Evolutionary conservation across 805 yeast species (phyloP), one percentile per base, ranked within the genome.

Genomic region (Millerago galiae): DNA sequence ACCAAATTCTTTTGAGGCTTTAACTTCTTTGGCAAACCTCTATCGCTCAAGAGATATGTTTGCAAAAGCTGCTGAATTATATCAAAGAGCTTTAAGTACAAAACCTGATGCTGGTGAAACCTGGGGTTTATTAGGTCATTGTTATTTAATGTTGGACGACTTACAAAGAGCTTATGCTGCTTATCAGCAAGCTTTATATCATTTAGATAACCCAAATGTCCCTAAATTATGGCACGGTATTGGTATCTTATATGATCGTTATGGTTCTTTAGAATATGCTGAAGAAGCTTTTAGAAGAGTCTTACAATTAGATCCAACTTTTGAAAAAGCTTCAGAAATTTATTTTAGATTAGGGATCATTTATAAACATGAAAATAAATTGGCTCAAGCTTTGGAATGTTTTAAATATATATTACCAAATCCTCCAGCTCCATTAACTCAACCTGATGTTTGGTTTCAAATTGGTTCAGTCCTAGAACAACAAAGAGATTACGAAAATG

Each of bases 171-270:
- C 97, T 8, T 93, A 93, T 61, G 83, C 90, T 35, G 95, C 98
- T 3, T 93, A 93, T 67, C 99, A 93, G 67, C 90, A 95, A 59
- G 98, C 98, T 3, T 70, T 93, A 38, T 84, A 86, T 63, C 93
- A 88, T 61, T 67, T 90, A 59, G 87, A 85, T 49, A 91, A 93
- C 58, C 95, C 96, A 37, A 87, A 88, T 53, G 97, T 90, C 42
- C 98, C 98, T 43, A 89, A 89, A 60, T 75, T 93, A 53, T 93
- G 99, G 99, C 97, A 93, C 64, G 99, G 99, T 0, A 91, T 93
- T 51, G 99, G 99, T 29, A 93, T 93, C 45, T 72, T 93, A 47
- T 93, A 93, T 62, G 99, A 93, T 63, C 73, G 99, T 41, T 93
- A 93, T 62, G 99, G 98, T 24, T 85, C 95, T 5, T 68, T 91